Percentiles rank a stretch among this genome's conserved stretches.
Evolutionary conservation across 2,329 filamentous ascomycete species (phyloP).

Genomic region (Sporothrix variecibatus): DNA sequence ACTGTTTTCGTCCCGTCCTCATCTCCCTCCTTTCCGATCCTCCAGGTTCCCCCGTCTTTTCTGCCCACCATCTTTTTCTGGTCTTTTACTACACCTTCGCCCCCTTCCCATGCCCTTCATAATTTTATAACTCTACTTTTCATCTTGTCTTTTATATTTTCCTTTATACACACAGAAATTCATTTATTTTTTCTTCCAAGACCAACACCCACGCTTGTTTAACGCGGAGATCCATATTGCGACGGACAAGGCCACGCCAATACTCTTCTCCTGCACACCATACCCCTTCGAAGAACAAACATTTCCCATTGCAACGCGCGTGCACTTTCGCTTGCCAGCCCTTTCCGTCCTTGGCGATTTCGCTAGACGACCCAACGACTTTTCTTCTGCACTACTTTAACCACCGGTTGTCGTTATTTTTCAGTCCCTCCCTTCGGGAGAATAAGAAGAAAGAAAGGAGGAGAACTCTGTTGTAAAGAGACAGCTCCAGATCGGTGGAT

Average conservation of each 20-base stretch:
- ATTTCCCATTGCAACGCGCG: background rate
- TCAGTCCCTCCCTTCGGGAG: background rate
- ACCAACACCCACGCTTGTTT: background rate
- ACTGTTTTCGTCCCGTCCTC: background rate
- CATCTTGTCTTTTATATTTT: background rate
- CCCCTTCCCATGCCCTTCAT: background rate
- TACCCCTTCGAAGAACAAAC: background rate
- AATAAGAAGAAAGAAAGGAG: background rate
- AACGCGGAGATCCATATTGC: background rate
- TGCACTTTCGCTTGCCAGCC: slow-evolving; percentile 16
- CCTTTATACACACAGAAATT: background rate
- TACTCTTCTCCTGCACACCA: background rate
- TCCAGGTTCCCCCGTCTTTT: background rate
- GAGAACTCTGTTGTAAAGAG: background rate
- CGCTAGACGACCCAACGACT: background rate
- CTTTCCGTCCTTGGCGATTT: slow-evolving; percentile 23
- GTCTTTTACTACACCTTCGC: background rate
- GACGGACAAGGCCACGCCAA: background rate
- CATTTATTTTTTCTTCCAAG: background rate
- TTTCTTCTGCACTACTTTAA: slow-evolving; percentile 15
- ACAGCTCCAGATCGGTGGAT: slow-evolving; percentile 7
- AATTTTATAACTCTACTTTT: background rate
- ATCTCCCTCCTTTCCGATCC: background rate
- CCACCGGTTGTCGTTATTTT: slow-evolving; percentile 15
- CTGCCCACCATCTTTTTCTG: background rate